Conservation (phyloP, 768 basidiomycete genomes). For the Leccinum olivaceopallidum region DNA sequence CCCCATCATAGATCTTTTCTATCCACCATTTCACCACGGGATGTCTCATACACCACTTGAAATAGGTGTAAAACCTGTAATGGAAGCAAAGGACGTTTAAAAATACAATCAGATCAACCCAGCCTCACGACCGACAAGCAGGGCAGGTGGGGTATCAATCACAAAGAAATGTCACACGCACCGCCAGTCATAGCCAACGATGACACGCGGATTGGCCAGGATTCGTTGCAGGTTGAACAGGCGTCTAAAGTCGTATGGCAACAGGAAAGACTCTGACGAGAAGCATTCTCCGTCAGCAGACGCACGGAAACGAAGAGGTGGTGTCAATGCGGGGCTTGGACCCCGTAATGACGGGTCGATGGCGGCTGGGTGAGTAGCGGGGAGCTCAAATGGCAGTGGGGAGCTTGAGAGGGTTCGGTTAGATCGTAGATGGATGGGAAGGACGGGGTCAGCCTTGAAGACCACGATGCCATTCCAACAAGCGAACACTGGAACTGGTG, state of each 20-base stretch:
- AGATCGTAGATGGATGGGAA: constrained; percentile 39
- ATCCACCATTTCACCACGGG: constrained; percentile 44
- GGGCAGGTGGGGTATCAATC: not conserved
- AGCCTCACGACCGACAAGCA: not conserved
- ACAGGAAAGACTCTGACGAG: constrained; percentile 40
- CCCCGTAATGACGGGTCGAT: constrained; percentile 12
- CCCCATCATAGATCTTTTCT: constrained; percentile 35
- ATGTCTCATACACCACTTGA: constrained; percentile 40
- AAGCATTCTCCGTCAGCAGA: constrained; percentile 20
- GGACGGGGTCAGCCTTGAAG: constrained; percentile 41
- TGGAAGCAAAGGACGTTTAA: constrained; percentile 3
- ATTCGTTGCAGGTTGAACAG: constrained; percentile 38
- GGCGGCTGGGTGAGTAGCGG: constrained; percentile 16
- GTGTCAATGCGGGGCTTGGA: constrained; percentile 22
- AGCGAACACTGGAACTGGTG: constrained; percentile 43
- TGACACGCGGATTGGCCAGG: constrained; percentile 40
- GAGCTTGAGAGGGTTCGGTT: constrained; percentile 37
- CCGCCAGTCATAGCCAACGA: constrained; percentile 40
- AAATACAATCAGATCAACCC: not conserved
- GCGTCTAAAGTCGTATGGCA: constrained; percentile 45
- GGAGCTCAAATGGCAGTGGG: constrained; percentile 25
- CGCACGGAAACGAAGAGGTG: constrained; percentile 17
- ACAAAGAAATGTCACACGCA: constrained; percentile 3
- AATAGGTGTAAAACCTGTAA: constrained; percentile 32
- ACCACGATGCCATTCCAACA: constrained; percentile 50